phyloP scores from a whole-genome alignment of 805 yeast genomes.

The Ogataea henricii region DNA sequence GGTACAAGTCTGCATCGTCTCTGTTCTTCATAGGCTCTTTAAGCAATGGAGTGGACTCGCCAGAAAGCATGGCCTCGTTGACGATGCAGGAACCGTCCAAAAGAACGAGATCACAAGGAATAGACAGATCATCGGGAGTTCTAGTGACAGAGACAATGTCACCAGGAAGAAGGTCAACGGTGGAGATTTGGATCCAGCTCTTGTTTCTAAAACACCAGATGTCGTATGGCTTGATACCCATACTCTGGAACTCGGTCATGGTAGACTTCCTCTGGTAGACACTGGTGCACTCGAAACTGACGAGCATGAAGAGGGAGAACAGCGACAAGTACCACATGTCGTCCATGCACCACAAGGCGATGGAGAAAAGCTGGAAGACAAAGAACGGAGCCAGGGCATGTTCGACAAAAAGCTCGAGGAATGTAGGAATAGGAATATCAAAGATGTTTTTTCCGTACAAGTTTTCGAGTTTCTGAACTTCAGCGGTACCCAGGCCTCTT shows the following conservation, averaged over 20 bases:
- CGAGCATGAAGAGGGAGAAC: conserved; percentile 87
- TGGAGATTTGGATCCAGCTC: conserved; percentile 68
- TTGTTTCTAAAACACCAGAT: conserved; percentile 70
- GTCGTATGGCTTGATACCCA: conserved; percentile 93
- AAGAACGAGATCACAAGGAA: conserved; percentile 90
- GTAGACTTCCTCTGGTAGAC: conserved; percentile 95
- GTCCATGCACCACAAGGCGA: conserved; percentile 93
- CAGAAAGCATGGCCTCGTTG: conserved; percentile 98
- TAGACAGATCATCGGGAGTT: conserved; percentile 83
- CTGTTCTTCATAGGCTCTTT: conserved; percentile 89
- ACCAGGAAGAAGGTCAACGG: conserved; percentile 84
- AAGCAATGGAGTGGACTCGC: conserved; percentile 95
- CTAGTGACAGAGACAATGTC: conserved; percentile 87
- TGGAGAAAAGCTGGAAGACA: conserved; percentile 94
- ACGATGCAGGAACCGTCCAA: conserved; percentile 92
- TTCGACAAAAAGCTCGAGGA: conserved; percentile 86
- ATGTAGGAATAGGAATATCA: conserved; percentile 94
- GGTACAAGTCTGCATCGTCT: conserved; percentile 66
- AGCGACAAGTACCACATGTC: conserved; percentile 95
- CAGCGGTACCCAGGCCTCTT: conserved; percentile 36
- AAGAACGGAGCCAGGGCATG: conserved; percentile 98
- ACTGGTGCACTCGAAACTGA: conserved; percentile 89
- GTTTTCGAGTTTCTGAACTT: conserved; percentile 45
- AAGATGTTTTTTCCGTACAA: conserved; percentile 83
- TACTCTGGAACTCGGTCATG: conserved; percentile 91